phyloP scores from a whole-genome alignment of 768 basidiomycete species.

The Filobasidium floriforme region DNA sequence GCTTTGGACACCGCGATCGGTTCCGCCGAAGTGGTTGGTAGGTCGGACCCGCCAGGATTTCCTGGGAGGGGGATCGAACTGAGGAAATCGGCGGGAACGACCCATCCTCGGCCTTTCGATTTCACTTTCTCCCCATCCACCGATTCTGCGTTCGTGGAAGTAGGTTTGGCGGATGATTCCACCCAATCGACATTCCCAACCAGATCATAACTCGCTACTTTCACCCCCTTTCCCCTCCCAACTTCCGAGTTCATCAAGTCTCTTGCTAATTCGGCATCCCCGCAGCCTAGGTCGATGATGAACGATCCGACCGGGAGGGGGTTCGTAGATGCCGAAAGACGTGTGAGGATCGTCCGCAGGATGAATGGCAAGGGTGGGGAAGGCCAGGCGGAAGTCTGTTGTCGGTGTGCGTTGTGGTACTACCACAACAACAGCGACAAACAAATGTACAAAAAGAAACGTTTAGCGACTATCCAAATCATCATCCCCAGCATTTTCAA shows the following conservation, averaged over 20 bases:
- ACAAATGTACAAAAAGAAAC: background rate
- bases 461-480: background rate
- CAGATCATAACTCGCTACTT: slow-evolving; percentile 43
- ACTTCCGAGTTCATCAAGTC: slow-evolving; percentile 47
- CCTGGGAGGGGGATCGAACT: slow-evolving; percentile 75
- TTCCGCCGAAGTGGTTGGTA: background rate
- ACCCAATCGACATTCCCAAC: slow-evolving; percentile 33
- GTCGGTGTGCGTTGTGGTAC: slow-evolving; percentile 90
- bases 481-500: background rate
- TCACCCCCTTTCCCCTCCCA: slow-evolving; percentile 48
- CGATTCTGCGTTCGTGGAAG: background rate
- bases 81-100: slow-evolving; percentile 86
- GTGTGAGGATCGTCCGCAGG: slow-evolving; percentile 57
- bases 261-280: slow-evolving; percentile 80
- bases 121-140: background rate
- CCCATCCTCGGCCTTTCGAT: slow-evolving; percentile 57
- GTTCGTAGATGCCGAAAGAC: slow-evolving; percentile 47
- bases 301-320: slow-evolving; percentile 50
- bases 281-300: slow-evolving; percentile 90
- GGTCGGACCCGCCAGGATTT: slow-evolving; percentile 28
- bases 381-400: slow-evolving; percentile 88
- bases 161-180: background rate
- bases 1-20: slow-evolving; percentile 47
- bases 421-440: slow-evolving; percentile 39
- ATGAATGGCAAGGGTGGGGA: slow-evolving; percentile 85